phyloP scores from a whole-genome alignment of 129 eudicot species.

The Logfia minima region DNA sequence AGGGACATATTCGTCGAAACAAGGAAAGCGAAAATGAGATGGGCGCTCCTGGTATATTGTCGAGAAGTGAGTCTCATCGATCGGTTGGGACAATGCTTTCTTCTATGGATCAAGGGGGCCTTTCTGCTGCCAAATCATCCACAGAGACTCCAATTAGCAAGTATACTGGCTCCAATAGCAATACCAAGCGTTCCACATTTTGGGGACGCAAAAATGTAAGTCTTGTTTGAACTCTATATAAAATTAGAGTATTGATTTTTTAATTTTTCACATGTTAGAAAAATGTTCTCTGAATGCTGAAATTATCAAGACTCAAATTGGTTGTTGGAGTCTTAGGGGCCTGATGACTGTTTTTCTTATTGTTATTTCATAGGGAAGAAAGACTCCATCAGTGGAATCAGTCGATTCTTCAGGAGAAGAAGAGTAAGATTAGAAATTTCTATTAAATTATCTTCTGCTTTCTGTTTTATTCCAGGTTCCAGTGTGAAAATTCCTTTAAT shows the following conservation, averaged over 20 bases:
- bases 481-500: neutral
- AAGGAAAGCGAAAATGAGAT: slow-evolving; percentile 46
- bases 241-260: slow-evolving; percentile 5
- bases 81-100: slow-evolving; percentile 84
- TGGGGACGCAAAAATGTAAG: slow-evolving; percentile 86
- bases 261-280: neutral
- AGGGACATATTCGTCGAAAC: slow-evolving; percentile 35
- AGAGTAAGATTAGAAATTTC: slow-evolving; percentile 61
- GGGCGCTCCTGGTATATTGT: slow-evolving; percentile 37
- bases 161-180: slow-evolving; percentile 44
- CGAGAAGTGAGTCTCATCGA: slow-evolving; percentile 58
- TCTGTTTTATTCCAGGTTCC: neutral
- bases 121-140: slow-evolving; percentile 53
- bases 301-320: neutral
- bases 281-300: neutral
- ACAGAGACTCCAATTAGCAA: slow-evolving; percentile 52
- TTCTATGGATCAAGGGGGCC: slow-evolving; percentile 67
- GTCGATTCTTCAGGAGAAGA: slow-evolving; percentile 94
- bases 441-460: slow-evolving; percentile 13
- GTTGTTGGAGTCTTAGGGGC: neutral
- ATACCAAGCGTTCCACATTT: slow-evolving; percentile 65
- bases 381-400: slow-evolving; percentile 85
- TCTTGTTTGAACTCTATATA: slow-evolving; percentile 10
- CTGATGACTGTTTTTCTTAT: slow-evolving; percentile 13
- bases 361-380: slow-evolving; percentile 52